Base-by-base conservation (phyloP, 768 basidiomycete genomes). In the Boletus bicolor region DNA sequence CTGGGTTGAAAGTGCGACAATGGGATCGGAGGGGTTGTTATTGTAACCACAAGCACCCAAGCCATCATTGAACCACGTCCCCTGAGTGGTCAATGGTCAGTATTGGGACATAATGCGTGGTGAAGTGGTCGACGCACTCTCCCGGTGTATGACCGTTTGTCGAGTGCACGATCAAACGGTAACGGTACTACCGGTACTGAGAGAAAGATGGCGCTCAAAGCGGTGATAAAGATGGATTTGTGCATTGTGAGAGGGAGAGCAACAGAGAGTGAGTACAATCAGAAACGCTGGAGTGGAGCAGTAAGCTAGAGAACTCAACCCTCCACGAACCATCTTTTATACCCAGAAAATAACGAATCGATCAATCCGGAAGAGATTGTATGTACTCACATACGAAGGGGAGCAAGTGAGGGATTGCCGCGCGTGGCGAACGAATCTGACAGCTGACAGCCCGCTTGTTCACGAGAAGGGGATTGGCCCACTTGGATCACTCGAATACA, bases 21-120 rank as follows among this genome's bases (percentile, higher is more conserved):
- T 79, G 55, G 69, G 66, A 63, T 83, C 77, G 51, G 64, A 75
- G 65, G 80, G 65, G 37, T 43, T 68, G 67, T 85, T 80, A 45
- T 34, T 46, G 35, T 77, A 60, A 24, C 87, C 88, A 65, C 88
- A 90, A 67, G 86, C 85, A 32, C 86, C 87, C 32, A 76, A 66
- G 30, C 69, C 84, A 49, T 75, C 76, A 57, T 82, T 44, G 66
- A 78, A 89, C 78, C 78, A 88, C 30, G 85, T 88, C 44, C 79
- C 86, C 86, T 88, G 58, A 4, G 35, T 19, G 53, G 37, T 54
- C 54, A 42, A 39, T 43, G 12, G 24, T 60, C 12, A 55, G 57
- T 50, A 8, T 44, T 34, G 36, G 24, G 21, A 21, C 19, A 28
- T 21, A 7, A 34, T 8, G 26, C 2, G 4, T 10, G 21, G 4